Base-by-base conservation (phyloP, 345 rosid species). In the Theobroma cacao region DNA sequence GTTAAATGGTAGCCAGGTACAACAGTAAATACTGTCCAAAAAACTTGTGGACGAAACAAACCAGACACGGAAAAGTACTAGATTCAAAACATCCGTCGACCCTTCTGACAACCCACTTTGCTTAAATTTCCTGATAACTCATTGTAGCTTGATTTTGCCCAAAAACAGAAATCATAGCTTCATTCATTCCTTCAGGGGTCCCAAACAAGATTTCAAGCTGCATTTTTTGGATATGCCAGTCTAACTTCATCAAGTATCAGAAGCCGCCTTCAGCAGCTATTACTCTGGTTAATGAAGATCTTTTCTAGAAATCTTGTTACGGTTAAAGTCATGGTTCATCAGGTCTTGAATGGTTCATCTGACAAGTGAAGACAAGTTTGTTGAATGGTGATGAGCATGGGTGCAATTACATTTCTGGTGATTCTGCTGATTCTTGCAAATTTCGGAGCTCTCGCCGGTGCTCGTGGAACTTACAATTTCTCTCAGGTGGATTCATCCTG, bases 401-500 rank as follows among this genome's bases (percentile, higher is more conserved):
- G 75, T 71, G 61, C 75, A 33, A 2, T 71, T 60, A 41, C 52
- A 8, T 77, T 53, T 43, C 47, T 43, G 28, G 65, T 81, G 62
- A 43, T 79, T 74, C 60, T 76, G 14, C 58, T 84, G 76, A 68
- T 79, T 53, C 67, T 77, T 34, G 75, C 79, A 9, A 73, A 77
- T 76, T 41, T 72, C 12, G 77, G 81, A 50, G 75, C 28, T 20
- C 4, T 63, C 15, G 65, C n/a, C 31, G 50, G 20, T 38, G 74
- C 26, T 61, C 13, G 61, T 26, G 70, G 59, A 2, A 7, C 33
- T 20, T n/a, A n/a, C 61, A 78, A 50, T 33, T 75, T 78, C 71
- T 47, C 58, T 56, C 78, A 38, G n/a, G 24, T 28, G 60, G 48
- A 60, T 45, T 70, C 77, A 33, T 40, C 66, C n/a, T 77, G 77